These are phyloP conservation scores for Sclerotinia sclerotiorum DNA, from an alignment of 2,329 filamentous ascomycete genomes.

Conservation along the genomic window DNA sequence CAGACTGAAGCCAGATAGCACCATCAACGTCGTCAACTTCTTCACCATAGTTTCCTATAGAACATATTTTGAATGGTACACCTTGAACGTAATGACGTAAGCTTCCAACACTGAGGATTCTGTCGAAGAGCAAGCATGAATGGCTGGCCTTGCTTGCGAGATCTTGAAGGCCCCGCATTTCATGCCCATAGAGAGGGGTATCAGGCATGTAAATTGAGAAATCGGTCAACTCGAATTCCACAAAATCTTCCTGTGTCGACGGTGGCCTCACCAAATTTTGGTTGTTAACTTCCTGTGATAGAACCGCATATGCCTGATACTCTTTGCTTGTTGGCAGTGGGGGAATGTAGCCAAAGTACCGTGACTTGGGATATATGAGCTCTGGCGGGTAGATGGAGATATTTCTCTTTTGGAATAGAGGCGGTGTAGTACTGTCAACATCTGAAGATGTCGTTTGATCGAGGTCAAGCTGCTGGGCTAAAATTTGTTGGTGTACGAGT, in stretches of 20 bases:
- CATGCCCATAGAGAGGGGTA: constrained; percentile 42
- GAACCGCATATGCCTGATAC: constrained; percentile 23
- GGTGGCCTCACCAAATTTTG: background rate
- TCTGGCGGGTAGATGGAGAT: constrained; percentile 18
- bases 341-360: constrained; percentile 24
- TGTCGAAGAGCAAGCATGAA: constrained; percentile 57
- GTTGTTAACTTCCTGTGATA: constrained; percentile 20
- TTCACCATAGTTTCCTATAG: constrained; percentile 65
- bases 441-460: background rate
- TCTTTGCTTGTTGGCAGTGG: constrained; percentile 27
- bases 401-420: background rate
- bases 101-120: constrained; percentile 51
- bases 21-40: constrained; percentile 49
- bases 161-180: constrained; percentile 57
- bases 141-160: constrained; percentile 46
- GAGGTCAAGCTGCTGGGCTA: background rate
- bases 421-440: background rate
- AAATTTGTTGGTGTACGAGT: background rate
- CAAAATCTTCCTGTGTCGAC: constrained; percentile 24
- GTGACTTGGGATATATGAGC: constrained; percentile 27
- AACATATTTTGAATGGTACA: constrained; percentile 57
- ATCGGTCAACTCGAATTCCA: constrained; percentile 54
- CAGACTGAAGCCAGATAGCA: constrained; percentile 65
- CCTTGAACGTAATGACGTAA: constrained; percentile 50
- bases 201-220: constrained; percentile 57